phyloP scores from a whole-genome alignment of 2,329 filamentous ascomycete genomes.

The Ascochyta pisi region DNA sequence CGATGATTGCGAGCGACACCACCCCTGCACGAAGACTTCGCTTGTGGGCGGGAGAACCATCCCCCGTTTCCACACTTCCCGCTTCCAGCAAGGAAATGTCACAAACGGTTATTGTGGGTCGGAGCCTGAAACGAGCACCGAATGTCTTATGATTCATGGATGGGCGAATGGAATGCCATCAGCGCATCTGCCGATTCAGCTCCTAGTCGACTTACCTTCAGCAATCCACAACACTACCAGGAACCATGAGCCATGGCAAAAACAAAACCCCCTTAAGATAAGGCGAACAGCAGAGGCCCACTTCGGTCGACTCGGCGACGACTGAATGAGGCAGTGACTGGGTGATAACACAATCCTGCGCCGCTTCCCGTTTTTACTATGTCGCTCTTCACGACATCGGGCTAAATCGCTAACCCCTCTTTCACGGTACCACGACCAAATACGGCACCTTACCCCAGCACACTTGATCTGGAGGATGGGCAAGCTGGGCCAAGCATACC shows the following conservation, averaged over 20 bases:
- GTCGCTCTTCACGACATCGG: not conserved
- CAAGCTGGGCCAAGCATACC: not conserved
- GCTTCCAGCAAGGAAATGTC: constrained; percentile 1
- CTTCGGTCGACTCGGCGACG: not conserved
- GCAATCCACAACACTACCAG: constrained; percentile 1
- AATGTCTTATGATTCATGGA: not conserved
- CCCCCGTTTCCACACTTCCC: not conserved
- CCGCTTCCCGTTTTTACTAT: not conserved
- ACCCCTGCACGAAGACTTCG: constrained; percentile 9
- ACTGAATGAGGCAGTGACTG: not conserved
- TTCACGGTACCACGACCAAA: not conserved
- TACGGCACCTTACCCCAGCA: not conserved
- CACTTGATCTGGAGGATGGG: not conserved
- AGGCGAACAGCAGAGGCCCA: constrained; percentile 8
- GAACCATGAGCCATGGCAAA: not conserved
- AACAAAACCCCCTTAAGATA: not conserved
- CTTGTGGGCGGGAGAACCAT: constrained; percentile 4
- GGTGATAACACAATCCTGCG: constrained; percentile 3
- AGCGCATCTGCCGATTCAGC: not conserved
- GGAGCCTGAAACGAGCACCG: not conserved
- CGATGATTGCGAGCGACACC: constrained; percentile 7
- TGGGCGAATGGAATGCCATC: constrained; percentile 4
- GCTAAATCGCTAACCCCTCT: not conserved
- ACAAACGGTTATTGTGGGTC: constrained; percentile 10
- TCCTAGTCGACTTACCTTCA: not conserved